phyloP scores from a whole-genome alignment of 1,139 yeast genomes.

The Geotrichum bryndzae region DNA sequence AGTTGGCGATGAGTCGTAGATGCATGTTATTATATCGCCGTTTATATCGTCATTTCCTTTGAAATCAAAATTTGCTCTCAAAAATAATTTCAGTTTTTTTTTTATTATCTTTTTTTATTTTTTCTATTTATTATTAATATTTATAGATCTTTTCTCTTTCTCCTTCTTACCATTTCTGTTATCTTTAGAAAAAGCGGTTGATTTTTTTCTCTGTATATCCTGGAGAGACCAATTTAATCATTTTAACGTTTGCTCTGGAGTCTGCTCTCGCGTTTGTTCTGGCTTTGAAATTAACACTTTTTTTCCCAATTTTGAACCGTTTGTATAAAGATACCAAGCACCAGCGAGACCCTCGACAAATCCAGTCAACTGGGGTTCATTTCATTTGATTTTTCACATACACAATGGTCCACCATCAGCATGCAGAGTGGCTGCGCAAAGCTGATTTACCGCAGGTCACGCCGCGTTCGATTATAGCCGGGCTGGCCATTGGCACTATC shows the following conservation, averaged over 20 bases:
- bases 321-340: not conserved
- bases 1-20: not conserved
- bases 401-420: not conserved
- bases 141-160: not conserved
- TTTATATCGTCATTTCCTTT: not conserved
- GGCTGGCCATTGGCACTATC: conserved; percentile 44
- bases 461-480: conserved; percentile 62
- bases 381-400: not conserved
- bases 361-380: not conserved
- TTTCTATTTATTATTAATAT: not conserved
- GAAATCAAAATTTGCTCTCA: not conserved
- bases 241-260: not conserved
- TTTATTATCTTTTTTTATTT: no score
- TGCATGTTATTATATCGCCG: not conserved
- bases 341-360: not conserved
- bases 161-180: no score
- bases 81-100: not conserved
- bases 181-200: no score
- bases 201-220: no score
- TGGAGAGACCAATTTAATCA: not conserved
- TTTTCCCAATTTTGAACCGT: no score
- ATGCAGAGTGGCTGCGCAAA: conserved; percentile 12
- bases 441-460: conserved; percentile 50
- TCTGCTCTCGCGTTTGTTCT: not conserved
- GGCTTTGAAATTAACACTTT: not conserved